These are phyloP conservation scores for Thalassiosira profunda DNA, from an alignment of 108 stramenopile species.

Conservation along the genomic window DNA sequence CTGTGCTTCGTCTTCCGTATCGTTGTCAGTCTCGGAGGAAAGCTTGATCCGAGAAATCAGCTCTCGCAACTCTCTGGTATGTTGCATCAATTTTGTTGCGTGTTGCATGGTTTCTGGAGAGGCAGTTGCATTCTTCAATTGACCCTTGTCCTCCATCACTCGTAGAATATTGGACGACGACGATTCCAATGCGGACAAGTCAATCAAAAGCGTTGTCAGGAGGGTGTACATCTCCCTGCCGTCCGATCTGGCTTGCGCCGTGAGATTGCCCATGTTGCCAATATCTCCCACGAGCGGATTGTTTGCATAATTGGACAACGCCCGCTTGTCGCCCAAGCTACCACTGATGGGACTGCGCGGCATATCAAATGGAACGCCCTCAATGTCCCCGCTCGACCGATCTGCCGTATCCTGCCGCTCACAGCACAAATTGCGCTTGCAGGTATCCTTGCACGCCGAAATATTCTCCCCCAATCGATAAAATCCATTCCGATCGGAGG, in stretches of 20 bases:
- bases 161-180: conserved; percentile 14
- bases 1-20: conserved; percentile 28
- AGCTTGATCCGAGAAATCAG: conserved; percentile 47
- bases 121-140: background rate
- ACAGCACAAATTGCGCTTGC: conserved; percentile 52
- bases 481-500: background rate
- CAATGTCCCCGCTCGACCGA: background rate
- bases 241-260: conserved; percentile 59
- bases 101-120: conserved; percentile 12
- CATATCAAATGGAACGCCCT: background rate
- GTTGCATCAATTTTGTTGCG: conserved; percentile 40
- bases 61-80: conserved; percentile 58
- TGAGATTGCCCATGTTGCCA: conserved; percentile 67
- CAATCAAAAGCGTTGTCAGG: conserved; percentile 42
- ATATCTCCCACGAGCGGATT: conserved; percentile 78
- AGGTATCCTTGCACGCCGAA: background rate
- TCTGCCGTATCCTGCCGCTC: conserved; percentile 1
- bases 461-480: background rate
- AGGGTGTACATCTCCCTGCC: conserved; percentile 56
- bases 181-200: conserved; percentile 50
- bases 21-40: conserved; percentile 7
- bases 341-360: background rate
- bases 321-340: background rate
- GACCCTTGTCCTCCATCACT: conserved; percentile 20
- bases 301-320: conserved; percentile 52